phyloP scores from a whole-genome alignment of 1,284 basidiomycete genomes.

The Leucoagaricus sp. region DNA sequence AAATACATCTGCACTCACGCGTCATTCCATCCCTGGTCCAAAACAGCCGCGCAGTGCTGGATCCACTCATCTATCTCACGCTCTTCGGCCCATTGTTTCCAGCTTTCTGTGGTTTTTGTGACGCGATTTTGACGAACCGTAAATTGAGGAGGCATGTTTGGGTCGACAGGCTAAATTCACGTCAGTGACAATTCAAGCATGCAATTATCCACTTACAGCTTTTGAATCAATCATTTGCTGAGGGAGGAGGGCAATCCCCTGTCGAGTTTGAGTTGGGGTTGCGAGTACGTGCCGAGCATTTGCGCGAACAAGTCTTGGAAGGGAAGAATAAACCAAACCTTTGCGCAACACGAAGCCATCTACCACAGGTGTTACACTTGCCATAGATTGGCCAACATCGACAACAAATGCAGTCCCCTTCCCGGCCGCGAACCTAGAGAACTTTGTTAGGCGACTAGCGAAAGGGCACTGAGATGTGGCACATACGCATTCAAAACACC shows the following conservation, averaged over 20 bases:
- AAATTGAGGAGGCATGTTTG: conserved; percentile 61
- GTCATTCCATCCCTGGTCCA: conserved; percentile 89
- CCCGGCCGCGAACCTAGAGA: conserved; percentile 86
- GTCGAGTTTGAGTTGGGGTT: conserved; percentile 47
- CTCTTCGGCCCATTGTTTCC: conserved; percentile 82
- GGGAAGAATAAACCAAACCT: conserved; percentile 71
- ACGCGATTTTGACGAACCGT: conserved; percentile 75
- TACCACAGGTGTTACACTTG: conserved; percentile 93
- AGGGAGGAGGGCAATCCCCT: conserved; percentile 66
- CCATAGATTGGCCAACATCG: conserved; percentile 88
- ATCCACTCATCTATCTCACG: conserved; percentile 94
- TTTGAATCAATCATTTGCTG: conserved; percentile 90
- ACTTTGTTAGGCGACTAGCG: conserved; percentile 1
- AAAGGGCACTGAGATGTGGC: background rate
- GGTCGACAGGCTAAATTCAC: conserved; percentile 57
- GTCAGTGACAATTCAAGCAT: background rate
- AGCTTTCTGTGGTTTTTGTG: conserved; percentile 74
- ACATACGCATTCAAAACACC: conserved; percentile 93
- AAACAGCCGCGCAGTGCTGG: conserved; percentile 83
- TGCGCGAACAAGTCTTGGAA: conserved; percentile 78
- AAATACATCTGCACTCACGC: conserved; percentile 49
- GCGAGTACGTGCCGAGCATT: conserved; percentile 69
- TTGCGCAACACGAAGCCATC: conserved; percentile 98
- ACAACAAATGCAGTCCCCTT: conserved; percentile 96
- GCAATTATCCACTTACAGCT: conserved; percentile 44